Evolutionary conservation across 2,329 filamentous ascomycete species (phyloP).

Genomic region (Aspergillus latus): DNA sequence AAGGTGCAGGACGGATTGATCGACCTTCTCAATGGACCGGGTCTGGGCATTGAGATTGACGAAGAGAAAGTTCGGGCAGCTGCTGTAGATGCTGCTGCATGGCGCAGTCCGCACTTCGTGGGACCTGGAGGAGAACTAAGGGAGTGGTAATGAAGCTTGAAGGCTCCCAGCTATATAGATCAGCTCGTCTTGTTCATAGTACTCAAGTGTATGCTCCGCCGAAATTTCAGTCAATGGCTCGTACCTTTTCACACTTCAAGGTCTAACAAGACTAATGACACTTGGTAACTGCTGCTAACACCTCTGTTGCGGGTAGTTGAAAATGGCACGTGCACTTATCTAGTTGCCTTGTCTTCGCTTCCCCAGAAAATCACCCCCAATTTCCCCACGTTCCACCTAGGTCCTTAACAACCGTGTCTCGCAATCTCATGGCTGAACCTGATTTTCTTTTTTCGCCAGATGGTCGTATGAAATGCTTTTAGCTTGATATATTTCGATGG

Average conservation of each 20-base stretch:
- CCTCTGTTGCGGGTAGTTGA: too few relatives aligned
- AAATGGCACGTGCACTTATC: background rate
- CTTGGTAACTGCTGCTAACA: too few relatives aligned
- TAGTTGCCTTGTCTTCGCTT: background rate
- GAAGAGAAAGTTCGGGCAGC: slow-evolving; percentile 65
- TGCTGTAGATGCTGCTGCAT: slow-evolving; percentile 59
- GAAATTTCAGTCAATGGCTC: too few relatives aligned
- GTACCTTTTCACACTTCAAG: too few relatives aligned
- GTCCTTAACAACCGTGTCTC: background rate
- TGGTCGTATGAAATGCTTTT: background rate
- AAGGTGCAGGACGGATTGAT: slow-evolving; percentile 66
- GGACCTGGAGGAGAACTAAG: slow-evolving; percentile 15
- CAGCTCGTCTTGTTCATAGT: background rate
- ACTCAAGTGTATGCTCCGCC: too few relatives aligned
- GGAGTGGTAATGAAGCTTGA: slow-evolving; percentile 13
- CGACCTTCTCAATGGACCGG: slow-evolving; percentile 58
- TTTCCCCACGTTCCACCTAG: background rate
- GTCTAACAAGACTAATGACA: too few relatives aligned
- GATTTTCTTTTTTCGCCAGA: too few relatives aligned
- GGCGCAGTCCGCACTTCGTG: slow-evolving; percentile 43
- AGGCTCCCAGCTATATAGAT: too few relatives aligned
- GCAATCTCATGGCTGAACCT: background rate
- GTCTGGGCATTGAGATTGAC: slow-evolving; percentile 69
- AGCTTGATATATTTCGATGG: slow-evolving; percentile 6
- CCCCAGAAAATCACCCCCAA: slow-evolving; percentile 1